phyloP scores from a whole-genome alignment of 352 stramenopile genomes.

The Phytophthora fragariaefolia region DNA sequence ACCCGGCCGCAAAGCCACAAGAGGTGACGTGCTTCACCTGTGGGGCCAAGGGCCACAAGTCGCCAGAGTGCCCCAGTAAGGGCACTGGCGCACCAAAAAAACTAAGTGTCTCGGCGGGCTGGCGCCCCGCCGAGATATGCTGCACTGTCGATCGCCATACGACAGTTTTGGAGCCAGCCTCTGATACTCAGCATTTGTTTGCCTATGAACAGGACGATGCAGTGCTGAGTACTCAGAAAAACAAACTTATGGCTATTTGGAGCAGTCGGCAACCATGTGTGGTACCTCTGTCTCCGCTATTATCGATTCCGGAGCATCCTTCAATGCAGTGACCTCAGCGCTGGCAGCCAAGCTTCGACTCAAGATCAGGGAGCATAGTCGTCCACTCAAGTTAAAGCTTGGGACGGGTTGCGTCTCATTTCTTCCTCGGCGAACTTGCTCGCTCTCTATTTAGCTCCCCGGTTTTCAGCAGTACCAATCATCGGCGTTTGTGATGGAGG shows the following conservation, averaged over 20 bases:
- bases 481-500: not conserved
- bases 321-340: slow-evolving; percentile 11
- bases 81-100: slow-evolving; percentile 10
- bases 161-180: slow-evolving; percentile 10
- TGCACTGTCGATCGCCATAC: slow-evolving; percentile 12
- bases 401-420: not conserved
- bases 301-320: slow-evolving; percentile 1
- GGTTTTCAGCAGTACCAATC: not conserved
- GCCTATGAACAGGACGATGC: slow-evolving; percentile 14
- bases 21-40: slow-evolving; percentile 7
- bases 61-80: not conserved
- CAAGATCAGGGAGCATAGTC: not conserved
- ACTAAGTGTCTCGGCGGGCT: slow-evolving; percentile 16
- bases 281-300: not conserved
- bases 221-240: slow-evolving; percentile 19
- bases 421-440: not conserved
- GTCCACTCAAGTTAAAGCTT: not conserved
- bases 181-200: slow-evolving; percentile 1
- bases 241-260: slow-evolving; percentile 15
- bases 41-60: slow-evolving; percentile 6
- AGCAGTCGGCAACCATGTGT: not conserved
- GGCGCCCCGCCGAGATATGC: slow-evolving; percentile 15
- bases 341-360: not conserved
- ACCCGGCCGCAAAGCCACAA: not conserved
- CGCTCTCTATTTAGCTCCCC: not conserved